A percentile compares a stretch with the other conserved stretches of the same genome.
These are phyloP conservation scores for Periglandula ipomoeae DNA, from an alignment of 2,329 filamentous ascomycete species.

Conservation along the genomic window DNA sequence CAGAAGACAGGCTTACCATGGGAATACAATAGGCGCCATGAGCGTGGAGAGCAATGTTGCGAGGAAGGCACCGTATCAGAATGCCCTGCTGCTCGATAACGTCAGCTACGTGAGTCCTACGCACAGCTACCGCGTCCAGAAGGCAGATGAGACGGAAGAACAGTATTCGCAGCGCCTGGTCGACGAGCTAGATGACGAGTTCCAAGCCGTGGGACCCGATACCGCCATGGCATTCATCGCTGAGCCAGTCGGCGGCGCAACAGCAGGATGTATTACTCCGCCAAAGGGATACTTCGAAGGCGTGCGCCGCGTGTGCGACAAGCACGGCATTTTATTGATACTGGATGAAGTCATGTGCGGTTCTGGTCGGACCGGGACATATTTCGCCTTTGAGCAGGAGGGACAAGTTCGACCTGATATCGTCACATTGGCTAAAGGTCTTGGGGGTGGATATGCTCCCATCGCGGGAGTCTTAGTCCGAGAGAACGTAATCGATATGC, in stretches of 20 bases:
- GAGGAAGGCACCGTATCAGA: conserved; percentile 19
- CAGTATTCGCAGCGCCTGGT: conserved; percentile 31
- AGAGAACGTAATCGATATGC: conserved; percentile 3
- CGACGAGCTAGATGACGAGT: conserved; percentile 37
- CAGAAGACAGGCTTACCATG: conserved; percentile 37
- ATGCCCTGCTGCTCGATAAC: conserved; percentile 16
- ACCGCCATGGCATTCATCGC: conserved; percentile 40
- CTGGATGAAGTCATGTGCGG: conserved; percentile 61
- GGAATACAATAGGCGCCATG: conserved; percentile 38
- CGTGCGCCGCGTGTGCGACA: conserved; percentile 43
- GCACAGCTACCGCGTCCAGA: conserved; percentile 7
- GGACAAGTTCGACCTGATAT: conserved; percentile 46
- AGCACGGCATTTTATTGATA: conserved; percentile 44
- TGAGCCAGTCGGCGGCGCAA: conserved; percentile 39
- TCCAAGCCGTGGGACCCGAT: conserved; percentile 33
- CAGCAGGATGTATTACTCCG: conserved; percentile 41
- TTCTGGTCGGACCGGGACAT: conserved; percentile 49
- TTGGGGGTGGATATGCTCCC: conserved; percentile 51
- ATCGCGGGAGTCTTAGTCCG: conserved; percentile 5
- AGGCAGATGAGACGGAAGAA: conserved; percentile 25
- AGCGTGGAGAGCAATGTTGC: conserved; percentile 24
- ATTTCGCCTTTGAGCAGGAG: conserved; percentile 58
- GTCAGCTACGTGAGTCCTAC: conserved; percentile 19
- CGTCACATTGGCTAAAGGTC: conserved; percentile 56
- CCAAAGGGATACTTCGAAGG: conserved; percentile 44